Evolutionary conservation across 1,139 yeast species (phyloP).

Genomic region (Saccharomyces uvarum): DNA sequence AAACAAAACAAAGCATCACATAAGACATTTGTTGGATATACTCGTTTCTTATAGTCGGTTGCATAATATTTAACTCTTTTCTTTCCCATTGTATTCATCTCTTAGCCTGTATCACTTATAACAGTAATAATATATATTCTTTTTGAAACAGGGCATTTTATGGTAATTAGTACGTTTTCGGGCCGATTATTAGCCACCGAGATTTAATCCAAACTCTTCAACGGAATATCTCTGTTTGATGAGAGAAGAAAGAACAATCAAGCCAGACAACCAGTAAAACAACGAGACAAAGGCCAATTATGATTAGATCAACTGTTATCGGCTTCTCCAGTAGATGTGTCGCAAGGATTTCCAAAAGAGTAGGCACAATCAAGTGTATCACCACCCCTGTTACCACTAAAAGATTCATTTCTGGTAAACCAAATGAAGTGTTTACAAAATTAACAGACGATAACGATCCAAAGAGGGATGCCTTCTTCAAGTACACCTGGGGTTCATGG

Average conservation of each 20-base stretch:
- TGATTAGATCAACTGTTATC: background rate
- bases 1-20: background rate
- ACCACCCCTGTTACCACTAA: background rate
- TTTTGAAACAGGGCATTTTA: background rate
- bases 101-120: background rate
- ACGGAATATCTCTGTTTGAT: background rate
- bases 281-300: background rate
- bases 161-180: background rate
- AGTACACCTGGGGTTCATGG: constrained; percentile 96
- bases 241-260: background rate
- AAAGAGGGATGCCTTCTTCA: constrained; percentile 65
- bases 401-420: constrained; percentile 21
- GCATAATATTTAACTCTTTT: background rate
- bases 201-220: background rate
- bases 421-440: constrained; percentile 39
- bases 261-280: background rate
- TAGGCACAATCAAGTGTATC: background rate
- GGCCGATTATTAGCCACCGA: background rate
- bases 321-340: background rate
- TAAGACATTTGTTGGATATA: background rate
- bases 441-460: constrained; percentile 59
- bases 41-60: background rate
- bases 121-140: background rate
- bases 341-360: background rate
- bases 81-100: background rate